Conservation (phyloP, 1,139 yeast species). For the Taphrina wiesneri region DNA sequence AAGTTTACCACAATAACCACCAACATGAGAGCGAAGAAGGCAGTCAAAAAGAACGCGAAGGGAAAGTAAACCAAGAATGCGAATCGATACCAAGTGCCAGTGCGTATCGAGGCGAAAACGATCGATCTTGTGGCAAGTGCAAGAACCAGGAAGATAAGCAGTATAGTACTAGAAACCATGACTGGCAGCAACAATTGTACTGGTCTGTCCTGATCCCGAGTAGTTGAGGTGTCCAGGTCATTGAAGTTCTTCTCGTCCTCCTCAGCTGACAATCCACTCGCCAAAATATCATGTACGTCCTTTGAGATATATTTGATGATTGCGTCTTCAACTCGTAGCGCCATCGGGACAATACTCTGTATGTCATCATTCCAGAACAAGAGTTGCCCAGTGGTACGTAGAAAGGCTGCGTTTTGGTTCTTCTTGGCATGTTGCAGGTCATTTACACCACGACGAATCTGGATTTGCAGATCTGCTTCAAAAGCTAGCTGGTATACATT, state of each 20-base stretch:
- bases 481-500: not conserved
- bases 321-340: slow-evolving; percentile 21
- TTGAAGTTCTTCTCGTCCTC: not conserved
- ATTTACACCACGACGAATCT: slow-evolving; percentile 11
- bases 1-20: slow-evolving; percentile 30
- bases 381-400: slow-evolving; percentile 35
- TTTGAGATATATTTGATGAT: not conserved
- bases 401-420: slow-evolving; percentile 37
- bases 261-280: not conserved
- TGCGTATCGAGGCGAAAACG: slow-evolving; percentile 5
- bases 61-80: slow-evolving; percentile 29
- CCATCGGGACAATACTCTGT: slow-evolving; percentile 30
- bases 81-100: slow-evolving; percentile 23
- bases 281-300: not conserved
- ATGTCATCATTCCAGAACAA: slow-evolving; percentile 38
- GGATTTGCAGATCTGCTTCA: slow-evolving; percentile 1
- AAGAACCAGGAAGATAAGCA: slow-evolving; percentile 15
- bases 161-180: slow-evolving; percentile 18
- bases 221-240: not conserved
- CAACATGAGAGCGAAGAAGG: slow-evolving; percentile 33
- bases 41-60: slow-evolving; percentile 20
- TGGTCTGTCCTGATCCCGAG: slow-evolving; percentile 6
- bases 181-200: slow-evolving; percentile 16
- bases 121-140: slow-evolving; percentile 21
- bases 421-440: slow-evolving; percentile 34